Percentiles rank a stretch among this genome's conserved stretches.
Conservation (phyloP, 345 rosid genomes). For the Raphanus sativus region DNA sequence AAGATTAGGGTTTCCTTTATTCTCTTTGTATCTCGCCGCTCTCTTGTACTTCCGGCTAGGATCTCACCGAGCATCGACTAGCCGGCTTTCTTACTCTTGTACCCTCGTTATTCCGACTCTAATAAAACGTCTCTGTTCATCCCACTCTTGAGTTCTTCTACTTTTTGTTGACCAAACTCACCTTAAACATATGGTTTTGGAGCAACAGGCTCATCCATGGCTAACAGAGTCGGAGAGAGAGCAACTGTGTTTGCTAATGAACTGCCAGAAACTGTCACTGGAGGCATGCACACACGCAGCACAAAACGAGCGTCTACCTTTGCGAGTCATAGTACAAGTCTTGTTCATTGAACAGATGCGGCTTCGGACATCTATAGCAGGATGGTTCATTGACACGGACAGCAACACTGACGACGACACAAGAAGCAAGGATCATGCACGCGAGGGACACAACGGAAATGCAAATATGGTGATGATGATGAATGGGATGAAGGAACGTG, state of each 20-base stretch:
- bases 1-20: too few species aligned
- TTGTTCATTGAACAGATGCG: constrained; percentile 89
- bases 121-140: too few species aligned
- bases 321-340: constrained; percentile 82
- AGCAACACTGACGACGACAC: constrained; percentile 47
- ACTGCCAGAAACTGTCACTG: constrained; percentile 84
- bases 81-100: too few species aligned
- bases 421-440: constrained; percentile 31
- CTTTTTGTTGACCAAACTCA: too few species aligned
- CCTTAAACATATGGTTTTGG: background rate
- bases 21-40: too few species aligned
- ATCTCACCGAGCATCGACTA: too few species aligned
- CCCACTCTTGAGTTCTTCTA: too few species aligned
- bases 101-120: too few species aligned
- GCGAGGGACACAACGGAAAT: constrained; percentile 40
- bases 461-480: constrained; percentile 30
- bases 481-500: constrained; percentile 61
- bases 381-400: constrained; percentile 75
- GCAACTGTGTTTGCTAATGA: constrained; percentile 71
- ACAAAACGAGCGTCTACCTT: constrained; percentile 87
- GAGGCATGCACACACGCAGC: constrained; percentile 94
- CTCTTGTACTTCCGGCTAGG: too few species aligned
- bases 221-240: constrained; percentile 74
- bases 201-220: constrained; percentile 87
- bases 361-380: constrained; percentile 71